Evolutionary conservation across 2,329 filamentous ascomycete species (phyloP).

Genomic region (Hypoxylon sp.): DNA sequence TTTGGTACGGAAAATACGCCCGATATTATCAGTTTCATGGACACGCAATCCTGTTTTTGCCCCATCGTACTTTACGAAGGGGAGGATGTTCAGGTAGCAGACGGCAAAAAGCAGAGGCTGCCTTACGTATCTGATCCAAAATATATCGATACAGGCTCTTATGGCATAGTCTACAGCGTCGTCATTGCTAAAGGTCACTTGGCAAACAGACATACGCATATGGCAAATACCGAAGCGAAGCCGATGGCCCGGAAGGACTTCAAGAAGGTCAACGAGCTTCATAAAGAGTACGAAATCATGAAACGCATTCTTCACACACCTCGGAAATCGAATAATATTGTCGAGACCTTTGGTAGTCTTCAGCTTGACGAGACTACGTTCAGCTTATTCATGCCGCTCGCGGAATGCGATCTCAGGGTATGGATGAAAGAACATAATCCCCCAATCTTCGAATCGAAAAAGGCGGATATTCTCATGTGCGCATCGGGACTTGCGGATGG

Average conservation of each 20-base stretch:
- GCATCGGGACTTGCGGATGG: conserved; percentile 52
- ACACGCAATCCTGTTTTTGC: conserved; percentile 51
- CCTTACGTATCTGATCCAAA: conserved; percentile 51
- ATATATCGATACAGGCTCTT: conserved; percentile 49
- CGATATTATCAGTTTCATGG: conserved; percentile 48
- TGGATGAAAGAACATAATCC: conserved; percentile 49
- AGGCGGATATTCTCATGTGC: conserved; percentile 46
- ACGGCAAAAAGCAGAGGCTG: conserved; percentile 43
- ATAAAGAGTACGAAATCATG: conserved; percentile 52
- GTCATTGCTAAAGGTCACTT: conserved; percentile 53
- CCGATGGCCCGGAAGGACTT: conserved; percentile 55
- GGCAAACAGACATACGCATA: conserved; percentile 26
- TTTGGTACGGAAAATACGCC: conserved; percentile 35
- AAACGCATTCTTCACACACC: conserved; percentile 51
- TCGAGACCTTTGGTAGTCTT: conserved; percentile 53
- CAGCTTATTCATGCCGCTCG: conserved; percentile 57
- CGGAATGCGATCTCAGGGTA: conserved; percentile 53
- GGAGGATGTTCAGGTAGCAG: conserved; percentile 45
- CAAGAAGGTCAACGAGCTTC: conserved; percentile 45
- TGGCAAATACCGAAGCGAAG: conserved; percentile 39
- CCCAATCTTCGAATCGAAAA: conserved; percentile 37
- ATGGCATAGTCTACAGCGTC: conserved; percentile 49
- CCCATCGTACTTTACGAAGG: conserved; percentile 48
- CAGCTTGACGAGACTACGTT: conserved; percentile 49
- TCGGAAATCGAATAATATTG: conserved; percentile 51